Percentiles rank a stretch among this genome's conserved stretches.
These are phyloP conservation scores for Diplosphaera chodatii DNA, from an alignment of 139 green algal species.

Conservation along the genomic window DNA sequence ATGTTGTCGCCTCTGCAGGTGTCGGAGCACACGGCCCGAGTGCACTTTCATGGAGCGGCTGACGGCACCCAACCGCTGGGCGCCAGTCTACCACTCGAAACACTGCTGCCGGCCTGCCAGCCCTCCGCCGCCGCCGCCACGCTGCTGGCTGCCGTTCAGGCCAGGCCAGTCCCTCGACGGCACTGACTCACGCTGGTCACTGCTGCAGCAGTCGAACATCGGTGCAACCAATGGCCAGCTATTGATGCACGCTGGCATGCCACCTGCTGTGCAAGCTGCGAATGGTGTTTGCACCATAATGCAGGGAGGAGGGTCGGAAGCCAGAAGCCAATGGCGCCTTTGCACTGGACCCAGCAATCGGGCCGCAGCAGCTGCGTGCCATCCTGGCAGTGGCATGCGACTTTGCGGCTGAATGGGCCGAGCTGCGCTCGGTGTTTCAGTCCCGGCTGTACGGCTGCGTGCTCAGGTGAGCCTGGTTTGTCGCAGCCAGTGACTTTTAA, in stretches of 20 bases:
- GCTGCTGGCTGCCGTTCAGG: background rate
- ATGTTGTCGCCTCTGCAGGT: constrained; percentile 25
- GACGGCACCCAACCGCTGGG: constrained; percentile 58
- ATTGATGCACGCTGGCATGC: no score
- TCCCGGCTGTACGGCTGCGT: constrained; percentile 39
- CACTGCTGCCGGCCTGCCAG: constrained; percentile 22
- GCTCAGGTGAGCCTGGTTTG: constrained; percentile 22
- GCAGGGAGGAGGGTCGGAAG: constrained; percentile 3
- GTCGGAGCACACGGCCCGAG: constrained; percentile 50
- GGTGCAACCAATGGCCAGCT: no score
- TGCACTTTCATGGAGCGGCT: constrained; percentile 65
- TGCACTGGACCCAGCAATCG: background rate
- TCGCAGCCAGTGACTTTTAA: no score
- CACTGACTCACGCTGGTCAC: no score
- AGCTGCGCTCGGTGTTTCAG: constrained; percentile 51
- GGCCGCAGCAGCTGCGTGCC: constrained; percentile 21
- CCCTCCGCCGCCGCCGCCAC: background rate
- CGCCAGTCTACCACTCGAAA: constrained; percentile 62
- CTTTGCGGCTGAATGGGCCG: constrained; percentile 69
- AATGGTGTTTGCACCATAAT: no score
- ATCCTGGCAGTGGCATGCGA: constrained; percentile 38
- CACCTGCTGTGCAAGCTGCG: no score
- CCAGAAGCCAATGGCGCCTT: background rate
- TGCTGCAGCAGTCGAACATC: no score
- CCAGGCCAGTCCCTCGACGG: no score